Evolutionary conservation across 352 stramenopile species (phyloP).

Genomic region (Globisporangium megalacanthum): DNA sequence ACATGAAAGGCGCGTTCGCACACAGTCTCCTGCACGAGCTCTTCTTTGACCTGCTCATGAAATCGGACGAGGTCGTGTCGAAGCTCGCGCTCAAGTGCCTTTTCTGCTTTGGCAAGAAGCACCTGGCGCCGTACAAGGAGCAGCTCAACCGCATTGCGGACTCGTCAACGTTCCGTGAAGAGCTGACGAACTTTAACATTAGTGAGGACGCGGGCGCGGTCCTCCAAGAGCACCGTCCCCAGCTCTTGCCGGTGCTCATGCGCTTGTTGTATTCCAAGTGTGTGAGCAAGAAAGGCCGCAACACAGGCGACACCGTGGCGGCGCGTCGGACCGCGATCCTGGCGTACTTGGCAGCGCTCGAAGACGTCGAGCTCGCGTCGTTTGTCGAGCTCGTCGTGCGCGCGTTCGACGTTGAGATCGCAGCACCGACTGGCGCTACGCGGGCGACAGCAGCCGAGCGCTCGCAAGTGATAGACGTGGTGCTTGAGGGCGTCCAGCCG

Average conservation of each 20-base stretch:
- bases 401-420: constrained; percentile 70
- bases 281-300: constrained; percentile 79
- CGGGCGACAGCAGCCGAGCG: background rate
- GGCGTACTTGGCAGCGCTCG: constrained; percentile 80
- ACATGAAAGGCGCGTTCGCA: constrained; percentile 84
- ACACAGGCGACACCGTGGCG: constrained; percentile 78
- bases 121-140: constrained; percentile 81
- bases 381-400: constrained; percentile 89
- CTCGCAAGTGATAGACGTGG: constrained; percentile 9
- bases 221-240: constrained; percentile 68
- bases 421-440: constrained; percentile 2
- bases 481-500: constrained; percentile 52
- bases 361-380: constrained; percentile 63
- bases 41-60: constrained; percentile 89
- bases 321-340: constrained; percentile 87
- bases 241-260: constrained; percentile 83
- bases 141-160: constrained; percentile 81
- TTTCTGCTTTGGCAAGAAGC: constrained; percentile 79
- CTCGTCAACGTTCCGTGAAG: constrained; percentile 81
- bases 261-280: constrained; percentile 90
- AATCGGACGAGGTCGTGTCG: constrained; percentile 82
- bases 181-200: constrained; percentile 88
- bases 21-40: constrained; percentile 70
- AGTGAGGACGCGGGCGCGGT: constrained; percentile 59
- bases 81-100: constrained; percentile 85